Evolutionary conservation across 352 stramenopile species (phyloP).

Genomic region (Saprolegnia parasitica): DNA sequence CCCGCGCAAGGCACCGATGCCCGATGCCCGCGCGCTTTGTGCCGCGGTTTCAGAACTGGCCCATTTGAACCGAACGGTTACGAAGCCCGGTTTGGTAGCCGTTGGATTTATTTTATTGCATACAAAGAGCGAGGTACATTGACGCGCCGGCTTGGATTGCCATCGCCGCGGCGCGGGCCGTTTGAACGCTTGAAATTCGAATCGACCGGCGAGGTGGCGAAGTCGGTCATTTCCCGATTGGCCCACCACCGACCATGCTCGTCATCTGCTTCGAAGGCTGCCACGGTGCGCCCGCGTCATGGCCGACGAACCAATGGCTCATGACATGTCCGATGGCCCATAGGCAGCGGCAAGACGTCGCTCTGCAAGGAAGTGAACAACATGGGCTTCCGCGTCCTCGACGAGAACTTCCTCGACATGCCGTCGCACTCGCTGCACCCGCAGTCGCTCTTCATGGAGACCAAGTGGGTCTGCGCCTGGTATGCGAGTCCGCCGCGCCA

Average conservation of each 20-base stretch:
- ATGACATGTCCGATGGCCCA: not conserved
- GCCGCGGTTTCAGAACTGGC: not conserved
- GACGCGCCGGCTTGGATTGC: not conserved
- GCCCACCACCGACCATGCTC: slow-evolving; percentile 47
- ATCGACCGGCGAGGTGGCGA: slow-evolving; percentile 2
- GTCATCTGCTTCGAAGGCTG: slow-evolving; percentile 84
- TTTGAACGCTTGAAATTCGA: slow-evolving; percentile 25
- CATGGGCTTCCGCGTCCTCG: slow-evolving; percentile 71
- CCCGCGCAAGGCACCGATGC: not conserved
- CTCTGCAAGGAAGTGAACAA: slow-evolving; percentile 69
- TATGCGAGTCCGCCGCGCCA: not conserved
- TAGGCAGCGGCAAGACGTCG: slow-evolving; percentile 74
- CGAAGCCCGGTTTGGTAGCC: not conserved
- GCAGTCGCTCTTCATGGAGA: slow-evolving; percentile 89
- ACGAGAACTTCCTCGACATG: slow-evolving; percentile 89
- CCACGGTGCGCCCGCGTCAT: slow-evolving; percentile 45
- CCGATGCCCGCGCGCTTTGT: no score
- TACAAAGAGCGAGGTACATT: slow-evolving; percentile 21
- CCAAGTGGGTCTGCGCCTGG: slow-evolving; percentile 86
- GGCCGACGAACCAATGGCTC: not conserved
- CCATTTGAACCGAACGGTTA: not conserved
- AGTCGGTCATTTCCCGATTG: slow-evolving; percentile 17
- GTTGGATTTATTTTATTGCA: slow-evolving; percentile 25
- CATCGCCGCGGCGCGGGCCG: not conserved
- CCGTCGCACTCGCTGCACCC: slow-evolving; percentile 74